Percentiles rank a stretch among this genome's conserved stretches.
Conservation (phyloP, 768 basidiomycete genomes). For the Suillus brevipes region DNA sequence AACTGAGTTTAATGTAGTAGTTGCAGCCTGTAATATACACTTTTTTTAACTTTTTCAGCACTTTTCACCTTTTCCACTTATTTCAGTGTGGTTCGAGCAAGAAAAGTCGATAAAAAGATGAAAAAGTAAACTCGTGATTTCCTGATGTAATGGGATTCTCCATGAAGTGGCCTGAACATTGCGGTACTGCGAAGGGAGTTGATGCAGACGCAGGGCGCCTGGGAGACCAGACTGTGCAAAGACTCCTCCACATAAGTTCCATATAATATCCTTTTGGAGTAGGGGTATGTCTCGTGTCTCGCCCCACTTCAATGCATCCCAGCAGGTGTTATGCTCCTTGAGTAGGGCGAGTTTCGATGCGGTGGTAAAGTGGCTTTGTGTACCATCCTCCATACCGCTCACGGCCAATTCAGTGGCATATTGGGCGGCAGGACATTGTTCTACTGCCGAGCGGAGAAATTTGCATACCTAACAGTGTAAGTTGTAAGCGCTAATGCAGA, state of each 20-base stretch:
- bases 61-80: too few species aligned
- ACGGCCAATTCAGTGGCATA: constrained; percentile 5
- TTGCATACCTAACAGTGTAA: not conserved
- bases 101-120: too few species aligned
- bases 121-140: too few species aligned
- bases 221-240: not conserved
- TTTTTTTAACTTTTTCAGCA: too few species aligned
- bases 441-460: constrained; percentile 53
- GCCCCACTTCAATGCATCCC: not conserved
- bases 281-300: not conserved
- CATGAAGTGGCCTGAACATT: not conserved
- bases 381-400: not conserved
- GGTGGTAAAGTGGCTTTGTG: not conserved
- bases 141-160: not conserved
- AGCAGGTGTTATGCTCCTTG: not conserved
- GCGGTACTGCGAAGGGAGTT: not conserved
- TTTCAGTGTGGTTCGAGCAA: too few species aligned
- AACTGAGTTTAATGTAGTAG: too few species aligned
- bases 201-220: not conserved
- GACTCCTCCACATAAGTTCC: not conserved
- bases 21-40: too few species aligned
- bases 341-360: not conserved
- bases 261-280: not conserved
- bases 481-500: too few species aligned
- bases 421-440: not conserved